Evolutionary conservation across 2,329 filamentous ascomycete genomes (phyloP), one percentile per base, ranked within the genome.

Genomic region (Clonostachys rhizophaga): DNA sequence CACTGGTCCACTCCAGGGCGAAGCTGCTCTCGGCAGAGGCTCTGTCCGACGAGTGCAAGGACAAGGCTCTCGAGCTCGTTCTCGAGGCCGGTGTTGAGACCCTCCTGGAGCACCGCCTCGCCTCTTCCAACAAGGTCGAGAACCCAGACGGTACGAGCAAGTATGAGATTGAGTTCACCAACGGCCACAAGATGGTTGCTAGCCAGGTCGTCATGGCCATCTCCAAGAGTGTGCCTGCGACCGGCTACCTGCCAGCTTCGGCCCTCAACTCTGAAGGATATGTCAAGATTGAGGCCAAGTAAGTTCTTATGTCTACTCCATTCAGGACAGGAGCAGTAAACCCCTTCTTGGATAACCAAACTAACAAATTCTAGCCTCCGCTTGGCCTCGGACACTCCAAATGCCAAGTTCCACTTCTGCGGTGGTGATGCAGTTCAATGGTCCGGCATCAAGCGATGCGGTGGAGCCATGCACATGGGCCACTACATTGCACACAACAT

Each of bases 361-460:
- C 5, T 42, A 13, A 45, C 34, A 12, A 30, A 12, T 6, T 42
- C 20, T 43, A 82, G 77, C 44, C 67, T 87, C 7, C 69, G 74
- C 54, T 83, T 87, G 61, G 63, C 72, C 2, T 55, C 66, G 2
- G 44, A 33, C 30, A 69, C 79, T 0, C 72, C 82, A 5, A 85
- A 89, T 52, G 65, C 78, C 12, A 66, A 70, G 1, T 64, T 66
- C 30, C 87, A 91, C 62, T 87, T 85, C 56, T 86, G 83, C 12
- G 73, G 81, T 20, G 88, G 88, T 14, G 88, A 92, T 59, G 69
- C 87, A 14, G 78, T 77, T 34, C 69, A 72, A 43, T 91, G 88
- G 87, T 78, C 84, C 0, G 87, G 87, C 40, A 90, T 92, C 68
- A 91, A 90, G 71, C 84, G 88, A 41, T 89, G 84, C 56, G 87